A percentile compares a stretch with the other conserved stretches of the same genome.
These are phyloP conservation scores for Aspergillus floridensis DNA, from an alignment of 2,329 filamentous ascomycete genomes.

Conservation along the genomic window DNA sequence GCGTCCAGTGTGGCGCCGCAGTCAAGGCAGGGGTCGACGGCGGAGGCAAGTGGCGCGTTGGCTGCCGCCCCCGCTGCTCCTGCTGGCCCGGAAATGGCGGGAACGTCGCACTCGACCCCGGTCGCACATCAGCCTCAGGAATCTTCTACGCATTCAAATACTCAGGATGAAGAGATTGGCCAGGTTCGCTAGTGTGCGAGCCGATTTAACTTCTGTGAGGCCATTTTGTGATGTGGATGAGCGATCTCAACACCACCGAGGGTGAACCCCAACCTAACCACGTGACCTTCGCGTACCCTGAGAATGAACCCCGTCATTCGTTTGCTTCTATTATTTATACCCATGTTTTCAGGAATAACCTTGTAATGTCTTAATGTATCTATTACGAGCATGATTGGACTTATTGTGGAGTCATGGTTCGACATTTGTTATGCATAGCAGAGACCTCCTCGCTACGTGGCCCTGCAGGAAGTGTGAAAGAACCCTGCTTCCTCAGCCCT, in stretches of 20 bases:
- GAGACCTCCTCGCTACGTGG: too few relatives aligned
- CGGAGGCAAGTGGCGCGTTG: background rate
- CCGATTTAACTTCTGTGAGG: too few relatives aligned
- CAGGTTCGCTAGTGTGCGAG: background rate
- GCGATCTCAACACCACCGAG: too few relatives aligned
- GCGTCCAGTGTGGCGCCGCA: constrained; percentile 4
- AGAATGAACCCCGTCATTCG: background rate
- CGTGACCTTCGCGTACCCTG: background rate
- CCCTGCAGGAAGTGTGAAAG: too few relatives aligned
- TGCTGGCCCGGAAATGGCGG: constrained; percentile 1
- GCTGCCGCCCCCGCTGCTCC: background rate
- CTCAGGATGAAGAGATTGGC: background rate
- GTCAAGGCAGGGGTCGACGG: constrained; percentile 1
- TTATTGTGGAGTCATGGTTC: too few relatives aligned
- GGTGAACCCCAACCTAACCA: background rate
- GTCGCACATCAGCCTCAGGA: background rate
- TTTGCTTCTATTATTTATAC: background rate
- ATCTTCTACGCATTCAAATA: background rate
- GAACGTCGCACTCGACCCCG: background rate
- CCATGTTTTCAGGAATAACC: background rate
- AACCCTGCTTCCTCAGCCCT: too few relatives aligned
- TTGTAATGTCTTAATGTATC: background rate
- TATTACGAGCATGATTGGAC: background rate
- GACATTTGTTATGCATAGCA: too few relatives aligned
- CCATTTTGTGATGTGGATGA: too few relatives aligned